phyloP scores from a whole-genome alignment of 2,329 filamentous ascomycete species.

The Cadophora sp. region DNA sequence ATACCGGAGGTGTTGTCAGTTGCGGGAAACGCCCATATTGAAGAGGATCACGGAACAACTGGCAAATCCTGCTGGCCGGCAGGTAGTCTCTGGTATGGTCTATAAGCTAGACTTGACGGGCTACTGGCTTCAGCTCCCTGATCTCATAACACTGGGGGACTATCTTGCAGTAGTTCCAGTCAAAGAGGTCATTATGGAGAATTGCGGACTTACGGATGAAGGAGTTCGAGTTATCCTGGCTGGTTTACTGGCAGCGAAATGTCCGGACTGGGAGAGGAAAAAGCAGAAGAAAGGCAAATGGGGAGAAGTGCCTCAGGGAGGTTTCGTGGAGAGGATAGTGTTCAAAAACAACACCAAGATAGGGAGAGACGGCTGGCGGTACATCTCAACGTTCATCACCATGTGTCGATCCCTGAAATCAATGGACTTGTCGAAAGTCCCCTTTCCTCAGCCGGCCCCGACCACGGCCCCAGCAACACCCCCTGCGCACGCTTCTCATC shows the following conservation, averaged over 20 bases:
- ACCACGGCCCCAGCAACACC: constrained; percentile 25
- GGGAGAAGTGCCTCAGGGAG: constrained; percentile 52
- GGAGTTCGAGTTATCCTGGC: constrained; percentile 86
- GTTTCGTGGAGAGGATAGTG: constrained; percentile 84
- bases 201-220: constrained; percentile 86
- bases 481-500: constrained; percentile 24
- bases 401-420: constrained; percentile 86
- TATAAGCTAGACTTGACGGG: constrained; percentile 83
- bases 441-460: constrained; percentile 64
- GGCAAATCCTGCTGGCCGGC: constrained; percentile 67
- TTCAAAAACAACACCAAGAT: constrained; percentile 90
- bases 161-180: constrained; percentile 94
- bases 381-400: constrained; percentile 88
- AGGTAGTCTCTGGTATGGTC: constrained; percentile 74
- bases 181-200: constrained; percentile 83
- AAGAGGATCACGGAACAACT: constrained; percentile 93
- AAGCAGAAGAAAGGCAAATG: constrained; percentile 33
- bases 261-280: constrained; percentile 55
- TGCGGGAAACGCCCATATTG: constrained; percentile 89
- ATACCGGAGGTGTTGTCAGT: constrained; percentile 91
- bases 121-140: constrained; percentile 81
- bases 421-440: constrained; percentile 85
- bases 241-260: constrained; percentile 81
- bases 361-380: constrained; percentile 86
- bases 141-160: constrained; percentile 87